Percentiles rank a stretch among this genome's conserved stretches.
These are phyloP conservation scores for Pelargonium nanum DNA, from an alignment of 345 rosid genomes.

Conservation along the genomic window DNA sequence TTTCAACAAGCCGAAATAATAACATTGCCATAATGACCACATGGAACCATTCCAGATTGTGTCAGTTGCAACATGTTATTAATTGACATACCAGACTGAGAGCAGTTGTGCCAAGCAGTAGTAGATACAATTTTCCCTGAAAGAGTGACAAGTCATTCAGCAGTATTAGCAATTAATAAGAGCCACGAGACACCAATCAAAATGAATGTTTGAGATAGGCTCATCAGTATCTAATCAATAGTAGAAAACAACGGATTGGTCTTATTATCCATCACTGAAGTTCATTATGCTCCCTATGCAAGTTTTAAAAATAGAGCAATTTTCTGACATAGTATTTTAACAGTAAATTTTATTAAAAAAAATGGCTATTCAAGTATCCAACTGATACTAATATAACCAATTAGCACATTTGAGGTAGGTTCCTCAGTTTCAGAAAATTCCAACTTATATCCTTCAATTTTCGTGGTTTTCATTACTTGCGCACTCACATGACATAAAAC, in stretches of 20 bases:
- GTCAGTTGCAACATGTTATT: neutral
- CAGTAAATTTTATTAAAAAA: neutral
- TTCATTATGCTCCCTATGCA: neutral
- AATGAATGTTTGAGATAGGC: neutral
- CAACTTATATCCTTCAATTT: no score
- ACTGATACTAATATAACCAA: neutral
- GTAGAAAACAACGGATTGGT: no score
- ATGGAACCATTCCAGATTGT: neutral
- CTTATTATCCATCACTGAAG: neutral
- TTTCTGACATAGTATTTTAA: neutral
- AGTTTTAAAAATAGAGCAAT: no score
- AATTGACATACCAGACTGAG: conserved; percentile 51
- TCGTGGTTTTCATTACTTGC: neutral
- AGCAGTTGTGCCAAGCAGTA: conserved; percentile 95
- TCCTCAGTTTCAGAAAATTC: no score
- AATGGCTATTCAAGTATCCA: neutral
- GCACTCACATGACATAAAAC: no score
- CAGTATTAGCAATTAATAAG: no score
- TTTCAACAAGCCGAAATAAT: neutral
- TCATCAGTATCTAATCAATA: no score
- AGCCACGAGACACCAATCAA: neutral
- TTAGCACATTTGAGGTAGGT: no score
- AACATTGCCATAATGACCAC: neutral
- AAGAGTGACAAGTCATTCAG: conserved; percentile 3
- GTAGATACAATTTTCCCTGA: conserved; percentile 83